Evolutionary conservation across 768 basidiomycete genomes (phyloP).

Genomic region (Boletus reticuloceps): DNA sequence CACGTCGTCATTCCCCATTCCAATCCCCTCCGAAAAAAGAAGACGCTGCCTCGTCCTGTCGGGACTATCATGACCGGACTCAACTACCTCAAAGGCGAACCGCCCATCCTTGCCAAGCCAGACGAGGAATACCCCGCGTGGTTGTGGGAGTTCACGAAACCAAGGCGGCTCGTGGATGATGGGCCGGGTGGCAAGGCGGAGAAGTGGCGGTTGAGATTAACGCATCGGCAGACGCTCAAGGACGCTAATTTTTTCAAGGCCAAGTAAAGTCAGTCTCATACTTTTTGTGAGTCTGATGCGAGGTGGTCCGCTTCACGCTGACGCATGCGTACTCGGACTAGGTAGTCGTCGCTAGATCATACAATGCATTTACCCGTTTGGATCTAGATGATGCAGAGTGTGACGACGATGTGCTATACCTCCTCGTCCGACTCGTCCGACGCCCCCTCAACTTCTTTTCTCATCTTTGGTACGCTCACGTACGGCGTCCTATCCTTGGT

Average conservation of each 20-base stretch:
- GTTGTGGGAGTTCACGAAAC: slow-evolving; percentile 77
- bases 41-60: slow-evolving; percentile 13
- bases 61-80: slow-evolving; percentile 41
- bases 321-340: not conserved
- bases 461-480: slow-evolving; percentile 55
- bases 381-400: too few species aligned
- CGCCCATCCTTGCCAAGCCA: slow-evolving; percentile 68
- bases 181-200: slow-evolving; percentile 72
- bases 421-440: slow-evolving; percentile 37
- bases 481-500: slow-evolving; percentile 65
- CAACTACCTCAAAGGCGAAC: slow-evolving; percentile 80
- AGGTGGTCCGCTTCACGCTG: too few species aligned
- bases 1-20: too few species aligned
- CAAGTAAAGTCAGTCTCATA: slow-evolving; percentile 40
- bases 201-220: slow-evolving; percentile 52
- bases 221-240: slow-evolving; percentile 68
- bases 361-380: too few species aligned
- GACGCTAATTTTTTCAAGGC: slow-evolving; percentile 86
- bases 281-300: not conserved
- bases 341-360: not conserved
- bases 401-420: not conserved
- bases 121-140: slow-evolving; percentile 88
- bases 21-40: too few species aligned
- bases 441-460: slow-evolving; percentile 48
- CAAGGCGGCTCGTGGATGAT: slow-evolving; percentile 58